Percentiles rank a stretch among this genome's conserved stretches.
These are phyloP conservation scores for Polyporus arcularius DNA, from an alignment of 768 basidiomycete genomes.

Conservation along the genomic window DNA sequence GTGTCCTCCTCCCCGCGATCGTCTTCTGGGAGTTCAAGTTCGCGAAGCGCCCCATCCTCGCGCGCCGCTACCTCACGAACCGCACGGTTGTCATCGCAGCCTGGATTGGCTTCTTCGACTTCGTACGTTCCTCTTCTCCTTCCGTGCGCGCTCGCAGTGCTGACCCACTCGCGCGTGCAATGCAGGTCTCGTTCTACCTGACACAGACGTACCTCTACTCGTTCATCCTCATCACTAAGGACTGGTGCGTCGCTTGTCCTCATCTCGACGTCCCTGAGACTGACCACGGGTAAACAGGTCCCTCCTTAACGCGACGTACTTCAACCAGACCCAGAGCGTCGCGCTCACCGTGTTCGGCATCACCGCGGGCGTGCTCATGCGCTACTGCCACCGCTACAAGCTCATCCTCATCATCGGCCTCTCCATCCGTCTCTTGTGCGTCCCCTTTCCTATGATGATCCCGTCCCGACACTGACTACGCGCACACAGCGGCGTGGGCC, in stretches of 20 bases:
- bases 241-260: slow-evolving; percentile 11
- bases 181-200: slow-evolving; percentile 62
- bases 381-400: slow-evolving; percentile 47
- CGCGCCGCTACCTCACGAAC: slow-evolving; percentile 36
- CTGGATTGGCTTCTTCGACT: slow-evolving; percentile 31
- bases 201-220: slow-evolving; percentile 76
- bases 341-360: slow-evolving; percentile 50
- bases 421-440: slow-evolving; percentile 28
- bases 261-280: slow-evolving; percentile 43
- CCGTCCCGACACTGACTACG: background rate
- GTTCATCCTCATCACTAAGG: slow-evolving; percentile 46
- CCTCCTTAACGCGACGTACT: slow-evolving; percentile 36
- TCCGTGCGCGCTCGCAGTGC: background rate
- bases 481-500: slow-evolving; percentile 21
- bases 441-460: background rate
- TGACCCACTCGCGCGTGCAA: background rate
- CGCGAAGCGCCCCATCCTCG: slow-evolving; percentile 37
- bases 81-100: slow-evolving; percentile 32
- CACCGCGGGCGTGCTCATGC: slow-evolving; percentile 46
- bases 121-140: slow-evolving; percentile 8
- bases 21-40: slow-evolving; percentile 34
- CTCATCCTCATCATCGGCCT: slow-evolving; percentile 41
- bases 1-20: slow-evolving; percentile 30
- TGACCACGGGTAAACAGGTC: slow-evolving; percentile 18
- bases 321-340: slow-evolving; percentile 42